Base-by-base conservation (phyloP, 1,139 yeast species). In the Magnusiomyces magnusii region DNA sequence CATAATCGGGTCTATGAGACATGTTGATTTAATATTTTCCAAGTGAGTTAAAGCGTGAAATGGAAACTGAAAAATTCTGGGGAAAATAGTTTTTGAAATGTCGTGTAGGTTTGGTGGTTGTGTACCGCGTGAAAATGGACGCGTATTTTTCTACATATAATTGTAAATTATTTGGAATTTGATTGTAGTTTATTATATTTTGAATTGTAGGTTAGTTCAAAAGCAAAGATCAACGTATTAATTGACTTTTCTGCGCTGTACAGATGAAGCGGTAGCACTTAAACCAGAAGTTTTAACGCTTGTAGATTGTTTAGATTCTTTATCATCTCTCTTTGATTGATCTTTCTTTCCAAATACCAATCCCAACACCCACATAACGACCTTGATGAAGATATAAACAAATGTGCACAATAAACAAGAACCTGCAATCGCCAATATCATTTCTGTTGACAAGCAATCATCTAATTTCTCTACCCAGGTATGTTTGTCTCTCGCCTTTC, bases 1-100 rank as follows among this genome's bases (percentile, higher is more conserved):
- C 61, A 56, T 61, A 44, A 19, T 61, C 57, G 39, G 60, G 58
- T 17, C 64, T 60, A 19, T 60, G 44, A 15, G 56, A 23, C 55
- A 56, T 31, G 9, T 53, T 31, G 10, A 39, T 10, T 10, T 15
- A 39, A 39, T 9, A 39, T n/a, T n/a, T n/a, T n/a, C n/a, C n/a
- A n/a, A n/a, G n/a, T n/a, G n/a, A n/a, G n/a, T n/a, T n/a, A n/a
- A n/a, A n/a, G n/a, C n/a, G n/a, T n/a, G 17, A 39, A 39, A 39
- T 15, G 17, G 17, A 39, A 39, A 39, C 3, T 10, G 19, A 15
- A 15, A 39, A 39, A 15, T 39, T 10, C 7, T 15, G 19, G 19
- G 10, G 17, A 39, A 39, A 39, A 9, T 10, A 39, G 44, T 9
- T 10, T 10, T 39, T n/a, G 44, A 39, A 10, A 39, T 39, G 19